These are phyloP conservation scores for Mollisiaceae sp. DNA, from an alignment of 2,329 filamentous ascomycete genomes.

Conservation along the genomic window DNA sequence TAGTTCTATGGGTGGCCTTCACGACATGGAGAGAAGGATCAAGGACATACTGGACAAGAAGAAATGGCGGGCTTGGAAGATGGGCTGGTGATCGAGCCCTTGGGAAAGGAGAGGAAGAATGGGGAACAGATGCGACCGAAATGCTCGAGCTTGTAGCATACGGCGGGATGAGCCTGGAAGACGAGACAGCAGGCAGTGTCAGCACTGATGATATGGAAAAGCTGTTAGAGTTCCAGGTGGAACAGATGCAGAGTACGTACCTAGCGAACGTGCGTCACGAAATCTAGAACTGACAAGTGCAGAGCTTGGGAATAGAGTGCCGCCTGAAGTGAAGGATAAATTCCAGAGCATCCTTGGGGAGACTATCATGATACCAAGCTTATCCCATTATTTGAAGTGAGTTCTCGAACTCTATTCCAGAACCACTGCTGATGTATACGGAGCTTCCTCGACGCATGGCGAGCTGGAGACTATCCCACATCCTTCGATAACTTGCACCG, in stretches of 20 bases:
- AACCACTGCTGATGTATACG: slow-evolving; percentile 26
- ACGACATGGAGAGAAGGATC: slow-evolving; percentile 81
- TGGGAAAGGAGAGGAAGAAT: slow-evolving; percentile 53
- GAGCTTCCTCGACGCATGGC: slow-evolving; percentile 91
- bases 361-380: slow-evolving; percentile 70
- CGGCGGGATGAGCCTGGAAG: slow-evolving; percentile 26
- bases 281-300: neutral
- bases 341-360: slow-evolving; percentile 72
- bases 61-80: slow-evolving; percentile 50
- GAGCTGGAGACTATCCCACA: slow-evolving; percentile 85
- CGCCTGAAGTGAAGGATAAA: slow-evolving; percentile 72
- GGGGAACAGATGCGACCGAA: slow-evolving; percentile 54
- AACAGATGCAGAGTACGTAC: slow-evolving; percentile 79
- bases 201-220: slow-evolving; percentile 82
- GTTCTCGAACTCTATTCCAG: slow-evolving; percentile 20
- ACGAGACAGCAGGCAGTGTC: slow-evolving; percentile 50
- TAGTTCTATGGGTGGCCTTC: slow-evolving; percentile 82
- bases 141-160: slow-evolving; percentile 43
- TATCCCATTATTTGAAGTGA: slow-evolving; percentile 77
- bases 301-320: slow-evolving; percentile 80
- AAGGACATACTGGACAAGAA: slow-evolving; percentile 61
- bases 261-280: neutral
- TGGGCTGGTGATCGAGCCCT: slow-evolving; percentile 65
- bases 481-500: slow-evolving; percentile 91
- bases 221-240: slow-evolving; percentile 85